phyloP scores from a whole-genome alignment of 2,329 filamentous ascomycete species.

The Cyclaneusma minus region DNA sequence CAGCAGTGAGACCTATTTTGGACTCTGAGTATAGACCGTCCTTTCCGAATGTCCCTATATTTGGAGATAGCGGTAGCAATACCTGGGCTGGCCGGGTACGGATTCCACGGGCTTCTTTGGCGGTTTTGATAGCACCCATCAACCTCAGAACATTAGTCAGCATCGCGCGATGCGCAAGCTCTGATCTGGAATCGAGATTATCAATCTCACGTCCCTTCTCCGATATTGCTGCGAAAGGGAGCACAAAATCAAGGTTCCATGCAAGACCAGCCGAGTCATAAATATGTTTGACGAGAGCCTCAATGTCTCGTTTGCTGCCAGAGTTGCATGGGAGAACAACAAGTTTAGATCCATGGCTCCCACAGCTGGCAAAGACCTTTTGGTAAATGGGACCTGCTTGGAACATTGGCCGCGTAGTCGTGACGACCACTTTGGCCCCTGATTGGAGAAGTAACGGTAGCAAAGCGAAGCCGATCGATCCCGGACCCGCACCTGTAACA shows the following conservation, averaged over 20 bases:
- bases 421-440: conserved; percentile 23
- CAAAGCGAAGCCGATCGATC: conserved; percentile 21
- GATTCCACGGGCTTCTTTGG: conserved; percentile 16
- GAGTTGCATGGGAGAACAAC: conserved; percentile 24
- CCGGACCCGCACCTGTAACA: conserved; percentile 21
- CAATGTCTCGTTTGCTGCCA: conserved; percentile 23
- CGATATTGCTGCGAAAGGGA: conserved; percentile 26
- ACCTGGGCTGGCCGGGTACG: conserved; percentile 22
- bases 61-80: conserved; percentile 26
- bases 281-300: conserved; percentile 22
- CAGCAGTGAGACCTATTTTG: conserved; percentile 23
- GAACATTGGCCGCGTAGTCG: conserved; percentile 21
- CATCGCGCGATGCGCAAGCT: conserved; percentile 24
- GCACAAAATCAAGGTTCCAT: conserved; percentile 22
- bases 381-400: conserved; percentile 20
- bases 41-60: conserved; percentile 25
- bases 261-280: conserved; percentile 17
- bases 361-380: conserved; percentile 18
- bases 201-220: conserved; percentile 22
- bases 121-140: conserved; percentile 19
- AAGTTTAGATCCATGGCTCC: conserved; percentile 19
- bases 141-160: conserved; percentile 23
- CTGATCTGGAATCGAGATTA: conserved; percentile 18
- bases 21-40: conserved; percentile 29
- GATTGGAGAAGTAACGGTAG: conserved; percentile 17